Conservation (phyloP, 495 filamentous ascomycete genomes). For the Glarea lozoyensis region DNA sequence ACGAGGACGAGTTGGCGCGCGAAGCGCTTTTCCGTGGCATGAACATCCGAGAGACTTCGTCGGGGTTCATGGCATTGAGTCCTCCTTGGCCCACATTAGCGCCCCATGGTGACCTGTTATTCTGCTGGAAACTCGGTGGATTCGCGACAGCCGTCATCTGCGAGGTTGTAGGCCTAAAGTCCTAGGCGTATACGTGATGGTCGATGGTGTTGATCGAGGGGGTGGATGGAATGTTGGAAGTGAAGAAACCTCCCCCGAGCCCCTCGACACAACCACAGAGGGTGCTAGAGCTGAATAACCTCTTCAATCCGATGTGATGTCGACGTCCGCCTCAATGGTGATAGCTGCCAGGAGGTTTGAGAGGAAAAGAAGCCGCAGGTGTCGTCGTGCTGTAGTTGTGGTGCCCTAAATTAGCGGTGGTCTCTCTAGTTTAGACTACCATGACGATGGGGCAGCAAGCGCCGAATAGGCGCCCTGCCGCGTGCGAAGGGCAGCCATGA, state of each 20-base stretch:
- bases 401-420: slow-evolving; percentile 11
- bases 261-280: slow-evolving; percentile 7
- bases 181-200: slow-evolving; percentile 10
- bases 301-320: slow-evolving; percentile 2
- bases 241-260: slow-evolving; percentile 10
- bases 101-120: slow-evolving; percentile 56
- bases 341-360: neutral
- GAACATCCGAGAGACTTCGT: slow-evolving; percentile 84
- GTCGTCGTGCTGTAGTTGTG: slow-evolving; percentile 8
- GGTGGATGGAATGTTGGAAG: slow-evolving; percentile 5
- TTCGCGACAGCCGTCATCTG: slow-evolving; percentile 95
- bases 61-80: slow-evolving; percentile 71
- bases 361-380: neutral
- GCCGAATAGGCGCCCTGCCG: slow-evolving; percentile 1
- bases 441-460: slow-evolving; percentile 10
- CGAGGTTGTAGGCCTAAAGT: slow-evolving; percentile 20
- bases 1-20: slow-evolving; percentile 82
- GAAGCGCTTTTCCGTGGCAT: slow-evolving; percentile 78
- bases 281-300: no score
- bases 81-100: slow-evolving; percentile 67
- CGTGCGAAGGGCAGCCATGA: neutral
- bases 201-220: slow-evolving; percentile 14
- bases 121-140: slow-evolving; percentile 76
- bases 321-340: neutral
- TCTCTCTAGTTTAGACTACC: slow-evolving; percentile 8